Base-by-base conservation (phyloP, 768 basidiomycete genomes). In the Rhodotorula babjevae region DNA sequence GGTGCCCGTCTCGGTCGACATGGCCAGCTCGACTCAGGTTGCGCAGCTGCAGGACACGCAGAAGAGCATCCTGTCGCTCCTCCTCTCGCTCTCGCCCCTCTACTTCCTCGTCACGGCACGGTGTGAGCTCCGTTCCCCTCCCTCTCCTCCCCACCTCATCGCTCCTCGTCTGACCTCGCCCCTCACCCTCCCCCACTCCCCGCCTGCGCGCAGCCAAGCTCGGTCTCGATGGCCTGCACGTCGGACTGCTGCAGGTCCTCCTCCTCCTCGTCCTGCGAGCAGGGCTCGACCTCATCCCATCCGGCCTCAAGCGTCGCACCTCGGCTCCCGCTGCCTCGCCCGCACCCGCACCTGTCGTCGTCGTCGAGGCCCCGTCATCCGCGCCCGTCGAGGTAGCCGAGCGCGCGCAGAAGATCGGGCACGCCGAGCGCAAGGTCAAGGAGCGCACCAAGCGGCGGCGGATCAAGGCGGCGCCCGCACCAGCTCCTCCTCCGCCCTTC, bases 151-250 rank as follows among this genome's bases (percentile, higher is more conserved):
- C 65, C 11, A 23, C 63, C 1, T 11, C 50, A 9, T 9, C 36
- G 36, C 36, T 5, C 36, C 9, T 36, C 36, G 36, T 36, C 23
- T 12, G 23, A 25, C 50, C 25, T 25, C 49, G 23, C 29, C 53
- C n/a, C 59, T 27, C 25, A n/a, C n/a, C n/a, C n/a, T n/a, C n/a
- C n/a, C n/a, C n/a, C n/a, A n/a, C n/a, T n/a, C n/a, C n/a, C n/a
- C n/a, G 27, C n/a, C 42, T 21, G n/a, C 14, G 3, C 18, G 40
- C 66, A 74, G 73, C 69, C 3, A 19, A 19, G 10, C 60, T 71
- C 7, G 74, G 74, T 14, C 68, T 77, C 36, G 76, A 77, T 47
- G 53, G 46, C 11, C 65, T 77, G n/a, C 76, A 77, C 53, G 47
- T 77, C 21, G 73, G 69, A 9, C 44, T 77, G 9, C n/a, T 74